Percentiles rank a stretch among this genome's conserved stretches.
phyloP scores from a whole-genome alignment of 768 basidiomycete species.

The Leccinum aurantiacum region DNA sequence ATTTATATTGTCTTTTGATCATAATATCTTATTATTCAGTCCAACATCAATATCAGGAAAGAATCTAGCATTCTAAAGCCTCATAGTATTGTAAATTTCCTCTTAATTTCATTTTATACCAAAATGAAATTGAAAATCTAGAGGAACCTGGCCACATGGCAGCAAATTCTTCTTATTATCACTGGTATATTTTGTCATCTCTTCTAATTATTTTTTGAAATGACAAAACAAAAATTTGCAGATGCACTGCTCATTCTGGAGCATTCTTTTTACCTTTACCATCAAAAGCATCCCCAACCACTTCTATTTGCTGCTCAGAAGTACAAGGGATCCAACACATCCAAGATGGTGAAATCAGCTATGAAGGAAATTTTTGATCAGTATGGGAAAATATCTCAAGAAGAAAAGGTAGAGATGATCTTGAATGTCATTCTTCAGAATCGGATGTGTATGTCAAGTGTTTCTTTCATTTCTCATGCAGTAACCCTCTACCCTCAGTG shows the following conservation, averaged over 20 bases:
- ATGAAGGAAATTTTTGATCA: neutral
- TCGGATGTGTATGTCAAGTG: neutral
- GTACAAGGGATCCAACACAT: neutral
- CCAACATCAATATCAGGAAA: neutral
- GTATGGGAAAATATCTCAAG: neutral
- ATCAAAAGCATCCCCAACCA: neutral
- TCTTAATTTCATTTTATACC: neutral
- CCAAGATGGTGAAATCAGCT: neutral
- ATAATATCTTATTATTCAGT: neutral
- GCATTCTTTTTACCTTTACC: too few relatives aligned
- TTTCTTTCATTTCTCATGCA: neutral
- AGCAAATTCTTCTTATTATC: too few relatives aligned
- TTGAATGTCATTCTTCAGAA: neutral
- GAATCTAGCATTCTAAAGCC: neutral
- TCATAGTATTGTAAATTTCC: neutral
- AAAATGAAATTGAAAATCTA: neutral
- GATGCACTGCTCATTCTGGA: too few relatives aligned
- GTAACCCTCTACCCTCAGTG: neutral
- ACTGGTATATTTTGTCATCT: too few relatives aligned
- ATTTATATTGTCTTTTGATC: neutral
- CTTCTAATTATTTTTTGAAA: too few relatives aligned
- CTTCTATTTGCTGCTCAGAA: neutral
- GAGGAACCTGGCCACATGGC: neutral
- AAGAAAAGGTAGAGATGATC: neutral
- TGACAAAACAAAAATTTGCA: too few relatives aligned